Evolutionary conservation across 2,329 filamentous ascomycete species (phyloP), one percentile per base, ranked within the genome.

Genomic region (Diaporthe destruens): DNA sequence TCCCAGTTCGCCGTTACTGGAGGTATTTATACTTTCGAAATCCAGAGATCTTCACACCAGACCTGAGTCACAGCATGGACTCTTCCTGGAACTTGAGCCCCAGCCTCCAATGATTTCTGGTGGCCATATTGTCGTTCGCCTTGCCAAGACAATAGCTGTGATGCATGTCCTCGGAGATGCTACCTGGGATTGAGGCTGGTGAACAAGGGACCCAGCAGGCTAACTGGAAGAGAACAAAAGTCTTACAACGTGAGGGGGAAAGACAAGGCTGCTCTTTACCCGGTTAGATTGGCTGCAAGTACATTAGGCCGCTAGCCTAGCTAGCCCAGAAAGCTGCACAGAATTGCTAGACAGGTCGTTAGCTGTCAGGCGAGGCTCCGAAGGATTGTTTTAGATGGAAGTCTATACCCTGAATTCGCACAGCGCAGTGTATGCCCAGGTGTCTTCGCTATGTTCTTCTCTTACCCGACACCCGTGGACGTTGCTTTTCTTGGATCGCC

Each of bases 131-230:
- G 25, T 6, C 18, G 25, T 16, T 16, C 12, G 49, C 11, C 4
- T 34, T 5, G 59, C 59, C 59, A 63, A 63, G 59, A 42, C 18
- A 63, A 49, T 63, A 49, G 47, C 29, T 20, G 20, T 23, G 25
- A 63, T 49, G 59, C 29, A 63, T 34, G 18, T 5, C 32, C 18
- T 63, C 59, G 59, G 59, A 63, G 42, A 63, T 49, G 59, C n/a
- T 8, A 51, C n/a, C 9, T 51, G 9, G 11, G 3, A 6, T 49
- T 32, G 29, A 63, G 59, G 59, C 59, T 63, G 59, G 47, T 18
- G 42, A 49, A 25, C 14, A 23, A 49, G 29, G 9, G 57, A 12
- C 1, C 11, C 18, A 16, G 4, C 11, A n/a, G 16, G 16, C 42
- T 63, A 49, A 49, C 42, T 63, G 11, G 6, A 63, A 63, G 42